phyloP scores from a whole-genome alignment of 2,329 filamentous ascomycete species.

The Pseudopyrenochaeta lycopersici region DNA sequence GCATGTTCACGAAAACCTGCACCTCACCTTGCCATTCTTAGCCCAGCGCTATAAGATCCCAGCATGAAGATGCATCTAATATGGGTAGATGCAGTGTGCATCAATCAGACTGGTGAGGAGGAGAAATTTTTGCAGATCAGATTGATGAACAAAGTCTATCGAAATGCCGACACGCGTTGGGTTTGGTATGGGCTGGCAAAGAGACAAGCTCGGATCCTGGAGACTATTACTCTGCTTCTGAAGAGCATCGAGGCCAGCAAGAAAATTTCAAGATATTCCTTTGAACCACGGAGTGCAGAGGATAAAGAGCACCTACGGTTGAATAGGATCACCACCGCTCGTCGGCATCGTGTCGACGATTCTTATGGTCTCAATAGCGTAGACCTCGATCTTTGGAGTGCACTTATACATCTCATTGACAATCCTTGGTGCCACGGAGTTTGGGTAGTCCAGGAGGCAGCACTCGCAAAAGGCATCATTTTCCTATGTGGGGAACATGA shows the following conservation, averaged over 20 bases:
- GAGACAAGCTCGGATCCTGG: too few species aligned
- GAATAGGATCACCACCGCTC: neutral
- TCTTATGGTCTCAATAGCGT: neutral
- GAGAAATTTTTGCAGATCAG: too few species aligned
- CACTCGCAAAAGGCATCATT: neutral
- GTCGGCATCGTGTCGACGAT: neutral
- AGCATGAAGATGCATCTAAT: neutral
- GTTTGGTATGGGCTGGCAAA: too few species aligned
- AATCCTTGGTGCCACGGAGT: slow-evolving; percentile 10
- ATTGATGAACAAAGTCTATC: too few species aligned
- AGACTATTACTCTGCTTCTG: too few species aligned
- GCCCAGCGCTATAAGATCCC: neutral
- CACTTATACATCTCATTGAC: neutral
- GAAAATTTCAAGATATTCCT: too few species aligned
- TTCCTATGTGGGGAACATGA: slow-evolving; percentile 9
- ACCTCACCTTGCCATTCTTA: slow-evolving; percentile 5
- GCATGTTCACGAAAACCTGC: slow-evolving; percentile 3
- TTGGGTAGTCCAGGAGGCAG: slow-evolving; percentile 10
- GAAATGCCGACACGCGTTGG: too few species aligned
- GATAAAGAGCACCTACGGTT: neutral
- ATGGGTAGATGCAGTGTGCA: neutral
- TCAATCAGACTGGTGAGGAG: too few species aligned
- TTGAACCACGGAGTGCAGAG: neutral
- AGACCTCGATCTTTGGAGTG: neutral
- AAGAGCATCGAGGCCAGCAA: too few species aligned